Evolutionary conservation across 331 rosid species (phyloP), one percentile per base, ranked within the genome.

Genomic region (Arachis monticola): DNA sequence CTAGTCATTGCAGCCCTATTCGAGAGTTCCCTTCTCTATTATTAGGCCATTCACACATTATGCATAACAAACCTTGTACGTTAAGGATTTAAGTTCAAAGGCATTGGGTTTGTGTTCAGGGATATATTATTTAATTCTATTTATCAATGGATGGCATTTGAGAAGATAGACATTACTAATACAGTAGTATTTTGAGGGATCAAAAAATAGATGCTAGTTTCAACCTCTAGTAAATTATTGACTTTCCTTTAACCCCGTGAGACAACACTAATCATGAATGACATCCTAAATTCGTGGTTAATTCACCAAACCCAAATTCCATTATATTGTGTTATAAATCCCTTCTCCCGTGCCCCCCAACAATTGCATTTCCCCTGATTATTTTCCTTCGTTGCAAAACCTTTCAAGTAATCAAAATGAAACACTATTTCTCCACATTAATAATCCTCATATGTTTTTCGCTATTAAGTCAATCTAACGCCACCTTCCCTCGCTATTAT

Each of bases 281-380:
- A 17, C 72, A 10, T 41, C 76, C 88, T 85, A 72, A 17, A 61
- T 75, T 70, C 38, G 61, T 30, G 79, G 65, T 56, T 5, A 51
- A 60, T 32, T 35, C 65, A 42, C 2, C 45, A 14, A 62, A 63
- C 62, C 65, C 11, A 69, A 56, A 14, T 55, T 56, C 12, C 4
- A 3, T 17, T 17, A 17, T 17, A 17, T 13, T 13, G n/a, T 51
- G 14, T 51, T 53, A 53, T n/a, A 53, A 13, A 53, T 53, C 30
- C 17, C 59, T n/a, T 53, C 30, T 27, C 31, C 27, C 58, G 45
- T 77, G 38, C 40, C 61, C 60, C n/a, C 46, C 63, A 73, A 13
- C 45, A 22, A 14, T 44, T 5, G 8, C 7, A 11, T 13, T 5
- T 5, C 35, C 7, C 1, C 40, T 35, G 40, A 35, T 35, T 8